phyloP scores from a whole-genome alignment of 495 filamentous ascomycete species.

The Lasiosphaeria miniovina region DNA sequence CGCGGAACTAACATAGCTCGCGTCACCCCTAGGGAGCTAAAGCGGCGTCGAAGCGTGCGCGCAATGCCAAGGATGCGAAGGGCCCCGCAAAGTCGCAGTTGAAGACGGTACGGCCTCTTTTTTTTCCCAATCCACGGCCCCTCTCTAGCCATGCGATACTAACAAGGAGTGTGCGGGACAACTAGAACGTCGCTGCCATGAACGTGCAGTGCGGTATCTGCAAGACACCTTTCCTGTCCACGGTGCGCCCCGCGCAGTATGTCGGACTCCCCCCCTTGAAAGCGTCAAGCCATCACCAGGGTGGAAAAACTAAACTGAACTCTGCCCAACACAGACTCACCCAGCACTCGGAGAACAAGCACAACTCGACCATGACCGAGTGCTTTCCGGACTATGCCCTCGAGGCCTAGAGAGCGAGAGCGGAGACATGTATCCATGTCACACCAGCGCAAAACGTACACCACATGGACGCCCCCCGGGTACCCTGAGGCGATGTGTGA shows the following conservation, averaged over 20 bases:
- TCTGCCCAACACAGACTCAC: constrained; percentile 34
- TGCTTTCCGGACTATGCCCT: constrained; percentile 50
- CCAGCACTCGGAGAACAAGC: constrained; percentile 55
- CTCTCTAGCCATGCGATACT: neutral
- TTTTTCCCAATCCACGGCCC: neutral
- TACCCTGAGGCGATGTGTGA: too few species aligned
- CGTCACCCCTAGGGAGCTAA: constrained; percentile 47
- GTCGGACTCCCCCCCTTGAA: constrained; percentile 15
- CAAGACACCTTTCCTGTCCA: constrained; percentile 56
- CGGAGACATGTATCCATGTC: too few species aligned
- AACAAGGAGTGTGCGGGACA: constrained; percentile 7
- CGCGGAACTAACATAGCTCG: neutral
- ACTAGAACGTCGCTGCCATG: constrained; percentile 51
- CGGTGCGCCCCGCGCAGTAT: constrained; percentile 52
- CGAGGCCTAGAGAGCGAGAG: too few species aligned
- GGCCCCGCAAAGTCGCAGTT: constrained; percentile 52
- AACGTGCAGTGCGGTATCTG: constrained; percentile 55
- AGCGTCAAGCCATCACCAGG: neutral
- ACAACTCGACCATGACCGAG: constrained; percentile 48
- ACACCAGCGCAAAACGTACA: too few species aligned
- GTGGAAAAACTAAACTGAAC: constrained; percentile 4
- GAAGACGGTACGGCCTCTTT: constrained; percentile 42
- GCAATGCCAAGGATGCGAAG: constrained; percentile 46
- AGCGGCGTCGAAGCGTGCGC: constrained; percentile 56
- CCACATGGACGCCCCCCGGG: too few species aligned